Evolutionary conservation across 1,284 basidiomycete genomes (phyloP).

Genomic region (Paramarasmius palmivorus): DNA sequence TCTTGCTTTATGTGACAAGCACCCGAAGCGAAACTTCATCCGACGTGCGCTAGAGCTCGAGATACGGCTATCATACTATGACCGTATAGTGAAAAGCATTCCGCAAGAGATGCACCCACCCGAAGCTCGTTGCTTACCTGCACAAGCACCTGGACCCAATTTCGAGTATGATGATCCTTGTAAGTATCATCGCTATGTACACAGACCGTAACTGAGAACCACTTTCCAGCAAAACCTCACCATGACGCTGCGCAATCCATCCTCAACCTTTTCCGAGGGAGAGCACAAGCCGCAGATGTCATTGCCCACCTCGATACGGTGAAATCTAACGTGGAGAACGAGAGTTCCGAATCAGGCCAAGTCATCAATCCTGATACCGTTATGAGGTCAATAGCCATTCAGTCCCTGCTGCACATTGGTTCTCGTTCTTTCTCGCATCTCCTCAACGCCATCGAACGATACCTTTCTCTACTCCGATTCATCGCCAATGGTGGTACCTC

Average conservation of each 20-base stretch:
- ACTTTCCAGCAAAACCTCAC: conserved; percentile 63
- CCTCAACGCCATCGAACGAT: conserved; percentile 96
- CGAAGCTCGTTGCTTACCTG: conserved; percentile 66
- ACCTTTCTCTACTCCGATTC: conserved; percentile 84
- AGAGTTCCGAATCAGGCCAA: conserved; percentile 52
- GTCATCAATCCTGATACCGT: conserved; percentile 60
- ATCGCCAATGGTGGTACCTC: conserved; percentile 53
- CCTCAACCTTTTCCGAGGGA: conserved; percentile 78
- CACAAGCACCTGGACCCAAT: conserved; percentile 78
- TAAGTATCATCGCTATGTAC: conserved; percentile 30
- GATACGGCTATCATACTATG: conserved; percentile 90
- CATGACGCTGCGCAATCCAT: conserved; percentile 82
- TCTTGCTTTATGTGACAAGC: conserved; percentile 65
- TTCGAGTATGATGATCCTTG: conserved; percentile 84
- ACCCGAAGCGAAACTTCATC: conserved; percentile 89
- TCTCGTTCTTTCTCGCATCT: conserved; percentile 97
- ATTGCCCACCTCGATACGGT: conserved; percentile 75
- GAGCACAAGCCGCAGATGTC: conserved; percentile 78
- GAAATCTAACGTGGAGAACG: conserved; percentile 62
- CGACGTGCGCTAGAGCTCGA: conserved; percentile 89
- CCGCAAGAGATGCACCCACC: conserved; percentile 78
- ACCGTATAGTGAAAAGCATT: conserved; percentile 88
- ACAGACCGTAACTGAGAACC: conserved; percentile 7
- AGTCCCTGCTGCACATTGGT: conserved; percentile 89
- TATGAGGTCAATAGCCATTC: conserved; percentile 81